Base-by-base conservation (phyloP, 257 asterid species). In the Primulina huaijiensis region DNA sequence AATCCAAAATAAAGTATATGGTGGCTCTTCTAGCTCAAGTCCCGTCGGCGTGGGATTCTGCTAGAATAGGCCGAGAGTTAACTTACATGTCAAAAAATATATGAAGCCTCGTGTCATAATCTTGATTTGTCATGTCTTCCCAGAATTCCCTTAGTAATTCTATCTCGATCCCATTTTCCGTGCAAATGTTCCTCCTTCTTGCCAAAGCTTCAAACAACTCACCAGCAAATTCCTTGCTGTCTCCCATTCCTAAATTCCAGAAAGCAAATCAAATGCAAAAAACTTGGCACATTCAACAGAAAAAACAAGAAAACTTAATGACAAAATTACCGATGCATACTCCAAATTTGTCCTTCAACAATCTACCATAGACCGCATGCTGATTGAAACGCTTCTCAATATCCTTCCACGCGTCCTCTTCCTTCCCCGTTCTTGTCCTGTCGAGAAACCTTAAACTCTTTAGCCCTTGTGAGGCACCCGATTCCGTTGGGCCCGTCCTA, bases 1-100 rank as follows among this genome's bases (percentile, higher is more conserved):
- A 7, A 37, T 0, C 8, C 43, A 8, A 37, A 0, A 0, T 8
- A 2, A 2, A 7, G 43, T 37, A 27, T 27, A 27, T 27, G 3
- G 3, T 27, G 3, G 30, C 30, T 27, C 30, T 27, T 27, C 29
- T 27, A 27, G 2, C 30, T 27, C 30, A 27, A 27, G 3, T 27
- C 30, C 30, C 3, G 1, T 6, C 40, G 37, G 25, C 52, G 37
- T 52, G 8, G 31, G 53, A 8, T 6, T 35, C 4, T 21, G 25
- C 38, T 23, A 43, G 7, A 40, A 65, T 57, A 67, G 61, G n/a
- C 73, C 50, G 21, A 23, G 59, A 78, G 12, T 40, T 31, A 10
- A 61, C 85, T 81, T 79, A 93, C 98, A 93, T 93, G 86, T 89
- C 98, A 78, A 93, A 93, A 84, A 93, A 93, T 29, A 93, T 90